Evolutionary conservation across 2,329 filamentous ascomycete species (phyloP).

Genomic region (Didymella keratinophila): DNA sequence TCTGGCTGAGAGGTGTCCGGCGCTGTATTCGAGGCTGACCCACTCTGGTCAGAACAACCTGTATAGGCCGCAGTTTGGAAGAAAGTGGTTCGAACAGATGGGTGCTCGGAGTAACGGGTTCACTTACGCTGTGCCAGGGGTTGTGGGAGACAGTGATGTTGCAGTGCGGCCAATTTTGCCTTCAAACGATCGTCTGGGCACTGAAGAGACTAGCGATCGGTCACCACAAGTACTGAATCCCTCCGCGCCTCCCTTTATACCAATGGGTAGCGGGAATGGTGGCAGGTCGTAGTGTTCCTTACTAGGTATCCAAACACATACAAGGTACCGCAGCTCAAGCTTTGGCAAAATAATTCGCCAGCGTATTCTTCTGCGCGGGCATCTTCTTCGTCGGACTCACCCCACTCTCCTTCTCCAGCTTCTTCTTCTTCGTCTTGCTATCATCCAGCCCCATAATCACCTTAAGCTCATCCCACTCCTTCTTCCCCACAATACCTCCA

Average conservation of each 20-base stretch:
- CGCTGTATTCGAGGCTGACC: constrained; percentile 1
- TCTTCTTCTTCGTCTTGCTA: constrained; percentile 54
- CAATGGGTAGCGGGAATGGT: background rate
- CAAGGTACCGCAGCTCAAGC: background rate
- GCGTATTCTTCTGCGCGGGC: constrained; percentile 42
- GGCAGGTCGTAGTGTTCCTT: background rate
- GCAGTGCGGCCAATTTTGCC: too few species aligned
- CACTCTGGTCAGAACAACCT: constrained; percentile 23
- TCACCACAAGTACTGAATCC: background rate
- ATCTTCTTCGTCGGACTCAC: constrained; percentile 47
- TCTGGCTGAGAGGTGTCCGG: background rate
- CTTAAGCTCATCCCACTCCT: constrained; percentile 72
- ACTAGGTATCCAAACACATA: background rate
- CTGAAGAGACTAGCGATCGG: background rate
- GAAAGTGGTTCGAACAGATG: constrained; percentile 6
- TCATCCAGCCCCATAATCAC: constrained; percentile 65
- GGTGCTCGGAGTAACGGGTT: background rate
- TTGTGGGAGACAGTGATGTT: too few species aligned
- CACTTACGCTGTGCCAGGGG: background rate
- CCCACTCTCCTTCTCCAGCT: constrained; percentile 12
- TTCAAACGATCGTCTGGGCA: background rate
- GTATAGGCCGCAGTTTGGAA: constrained; percentile 1
- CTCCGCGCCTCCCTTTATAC: background rate
- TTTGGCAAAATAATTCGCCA: constrained; percentile 45
- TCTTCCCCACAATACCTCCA: constrained; percentile 67